Evolutionary conservation across 2,329 filamentous ascomycete species (phyloP), one percentile per base, ranked within the genome.

Genomic region (Cercospora sp.): DNA sequence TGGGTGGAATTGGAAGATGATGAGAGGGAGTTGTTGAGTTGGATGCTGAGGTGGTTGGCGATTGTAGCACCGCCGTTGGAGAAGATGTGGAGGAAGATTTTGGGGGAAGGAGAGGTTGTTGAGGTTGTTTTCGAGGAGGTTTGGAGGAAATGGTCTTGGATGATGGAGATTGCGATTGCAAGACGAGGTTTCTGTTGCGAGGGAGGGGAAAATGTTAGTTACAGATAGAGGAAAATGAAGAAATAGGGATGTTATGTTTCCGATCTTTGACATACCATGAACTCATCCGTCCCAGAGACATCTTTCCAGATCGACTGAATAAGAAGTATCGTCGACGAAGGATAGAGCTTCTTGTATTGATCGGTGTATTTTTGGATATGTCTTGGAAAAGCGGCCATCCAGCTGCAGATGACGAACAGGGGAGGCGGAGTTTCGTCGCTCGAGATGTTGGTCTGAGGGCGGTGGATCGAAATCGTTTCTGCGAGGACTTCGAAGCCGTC

Each of bases 41-140:
- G 62, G 5, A 64, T 36, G 13, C 69, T 66, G 16, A 79, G 61
- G 31, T 74, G 71, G 0, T 71, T 70, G 3, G 74, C 73, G 8
- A 68, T 73, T 16, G 74, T 73, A 6, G 72, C 72, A 28, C 78
- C 78, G 16, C 78, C 78, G 65, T 79, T 79, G 9, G 77, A 79
- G 66, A 78, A 79, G 23, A 71, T 58, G 30, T 58, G 55, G 55
- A 58, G 55, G 28, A 58, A 58, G 28, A 58, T 31, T 33, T 58
- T 33, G 28, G 26, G n/a, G n/a, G n/a, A n/a, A n/a, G n/a, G n/a
- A n/a, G n/a, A n/a, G n/a, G n/a, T n/a, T n/a, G n/a, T n/a, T n/a
- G n/a, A n/a, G n/a, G n/a, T n/a, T n/a, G n/a, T n/a, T n/a, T n/a
- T n/a, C n/a, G n/a, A n/a, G n/a, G n/a, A n/a, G n/a, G n/a, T n/a